Evolutionary conservation across 83 land plant species (phyloP).

Genomic region (Larix sibirica): DNA sequence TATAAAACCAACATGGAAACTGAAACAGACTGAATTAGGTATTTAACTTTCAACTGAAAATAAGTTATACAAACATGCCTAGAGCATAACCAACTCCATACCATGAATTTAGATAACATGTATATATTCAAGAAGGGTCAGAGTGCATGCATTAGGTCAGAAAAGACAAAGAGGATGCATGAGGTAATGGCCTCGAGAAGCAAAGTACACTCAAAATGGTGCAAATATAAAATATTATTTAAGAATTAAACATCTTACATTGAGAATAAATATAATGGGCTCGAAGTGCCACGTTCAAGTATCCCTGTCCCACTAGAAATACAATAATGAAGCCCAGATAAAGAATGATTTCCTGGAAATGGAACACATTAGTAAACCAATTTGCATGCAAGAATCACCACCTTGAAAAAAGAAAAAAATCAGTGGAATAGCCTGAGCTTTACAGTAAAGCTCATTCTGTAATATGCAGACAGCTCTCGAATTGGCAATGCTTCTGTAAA

Average conservation of each 20-base stretch:
- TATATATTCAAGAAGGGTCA: too few species aligned
- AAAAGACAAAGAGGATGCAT: too few species aligned
- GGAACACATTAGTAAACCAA: not conserved
- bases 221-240: not conserved
- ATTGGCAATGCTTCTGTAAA: not conserved
- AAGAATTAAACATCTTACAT: not conserved
- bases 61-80: too few species aligned
- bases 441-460: conserved; percentile 1
- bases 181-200: not conserved
- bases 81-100: too few species aligned
- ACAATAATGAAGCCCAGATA: conserved; percentile 4
- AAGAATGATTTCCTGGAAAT: not conserved
- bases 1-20: too few species aligned
- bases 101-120: too few species aligned
- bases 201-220: not conserved
- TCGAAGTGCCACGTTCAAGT: not conserved
- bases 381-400: not conserved
- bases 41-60: too few species aligned
- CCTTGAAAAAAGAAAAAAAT: not conserved
- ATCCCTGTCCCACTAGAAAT: not conserved
- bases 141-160: too few species aligned
- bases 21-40: too few species aligned
- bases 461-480: conserved; percentile 2
- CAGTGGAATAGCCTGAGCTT: not conserved
- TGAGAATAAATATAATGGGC: not conserved